Evolutionary conservation across 495 filamentous ascomycete species (phyloP).

Genomic region (Cryomyces minteri): DNA sequence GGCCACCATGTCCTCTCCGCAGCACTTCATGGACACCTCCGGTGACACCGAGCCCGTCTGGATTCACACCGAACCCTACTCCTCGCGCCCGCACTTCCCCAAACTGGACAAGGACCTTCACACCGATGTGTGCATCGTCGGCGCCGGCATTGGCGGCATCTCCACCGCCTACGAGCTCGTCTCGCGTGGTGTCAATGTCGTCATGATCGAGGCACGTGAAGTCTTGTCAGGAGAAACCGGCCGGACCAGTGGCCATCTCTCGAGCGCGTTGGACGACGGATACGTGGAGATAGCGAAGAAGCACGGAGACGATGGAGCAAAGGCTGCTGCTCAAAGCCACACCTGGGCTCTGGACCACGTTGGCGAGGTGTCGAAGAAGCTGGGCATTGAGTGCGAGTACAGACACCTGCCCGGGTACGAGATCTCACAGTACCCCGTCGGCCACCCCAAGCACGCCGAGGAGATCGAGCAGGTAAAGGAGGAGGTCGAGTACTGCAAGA

Average conservation of each 20-base stretch:
- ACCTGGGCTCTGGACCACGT: conserved; percentile 32
- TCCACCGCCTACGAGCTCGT: conserved; percentile 34
- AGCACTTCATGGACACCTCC: conserved; percentile 28
- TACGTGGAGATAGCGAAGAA: conserved; percentile 31
- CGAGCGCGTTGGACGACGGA: conserved; percentile 32
- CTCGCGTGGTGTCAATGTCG: conserved; percentile 26
- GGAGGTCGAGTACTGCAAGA: conserved; percentile 25
- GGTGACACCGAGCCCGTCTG: conserved; percentile 32
- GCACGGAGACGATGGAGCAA: conserved; percentile 29
- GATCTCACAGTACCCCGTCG: conserved; percentile 22
- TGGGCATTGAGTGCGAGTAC: conserved; percentile 38
- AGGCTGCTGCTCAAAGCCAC: conserved; percentile 32
- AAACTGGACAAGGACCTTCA: conserved; percentile 18
- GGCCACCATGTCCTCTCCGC: not conserved
- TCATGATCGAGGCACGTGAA: conserved; percentile 35
- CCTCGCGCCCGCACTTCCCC: conserved; percentile 26
- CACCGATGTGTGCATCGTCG: conserved; percentile 32
- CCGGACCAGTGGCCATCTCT: conserved; percentile 33
- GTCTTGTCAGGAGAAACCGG: conserved; percentile 34
- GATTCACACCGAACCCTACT: conserved; percentile 30
- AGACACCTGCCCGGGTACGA: conserved; percentile 27
- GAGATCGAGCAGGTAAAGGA: conserved; percentile 21
- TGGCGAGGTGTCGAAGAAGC: conserved; percentile 25
- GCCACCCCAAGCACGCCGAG: conserved; percentile 20
- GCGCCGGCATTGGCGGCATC: conserved; percentile 36